Evolutionary conservation across 2,329 filamentous ascomycete genomes (phyloP), one percentile per base, ranked within the genome.

Genomic region (Chalara sp.): DNA sequence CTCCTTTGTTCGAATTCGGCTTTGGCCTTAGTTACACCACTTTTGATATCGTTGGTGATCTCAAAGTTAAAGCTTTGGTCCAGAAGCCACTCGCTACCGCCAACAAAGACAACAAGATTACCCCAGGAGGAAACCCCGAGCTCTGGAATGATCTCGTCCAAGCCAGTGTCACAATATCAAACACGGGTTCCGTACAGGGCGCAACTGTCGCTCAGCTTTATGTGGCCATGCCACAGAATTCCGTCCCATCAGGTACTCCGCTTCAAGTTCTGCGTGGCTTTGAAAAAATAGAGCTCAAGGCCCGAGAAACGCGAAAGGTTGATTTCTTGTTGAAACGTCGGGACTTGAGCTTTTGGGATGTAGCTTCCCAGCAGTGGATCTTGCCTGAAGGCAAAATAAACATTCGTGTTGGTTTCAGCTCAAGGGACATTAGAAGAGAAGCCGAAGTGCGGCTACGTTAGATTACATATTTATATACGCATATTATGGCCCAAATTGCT

Each of bases 11-110:
- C 35, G 65, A 67, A 45, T 72, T 72, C 39, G 70, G 70, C 3
- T 71, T 78, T 57, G 78, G 78, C 4, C 69, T 93, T 12, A 85
- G 80, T 5, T 95, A 92, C 74, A 88, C 87, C 0, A 87, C 76
- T 2, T 91, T 93, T 62, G 65, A 70, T 72, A 1, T 79, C 31
- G 67, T 66, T 3, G 46, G 61, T 0, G 63, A 69, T 2, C 63
- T 69, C 1, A 68, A 67, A 2, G 70, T 74, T 1, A 40, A 33
- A 11, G 39, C 33, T 31, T 13, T 5, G 6, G 44, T 39, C 35
- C 57, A 74, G 73, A 3, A 65, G 69, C 66, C 5, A 70, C 72
- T 1, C 65, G 68, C 31, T 71, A 32, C 49, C 10, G 32, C 55
- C 5, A 45, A 45, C 6, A 41, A 48, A 1, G n/a, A 46, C 3